A percentile compares a stretch with the other conserved stretches of the same genome.
phyloP scores from a whole-genome alignment of 1,284 basidiomycete species.

The Clitocybe nebularis region DNA sequence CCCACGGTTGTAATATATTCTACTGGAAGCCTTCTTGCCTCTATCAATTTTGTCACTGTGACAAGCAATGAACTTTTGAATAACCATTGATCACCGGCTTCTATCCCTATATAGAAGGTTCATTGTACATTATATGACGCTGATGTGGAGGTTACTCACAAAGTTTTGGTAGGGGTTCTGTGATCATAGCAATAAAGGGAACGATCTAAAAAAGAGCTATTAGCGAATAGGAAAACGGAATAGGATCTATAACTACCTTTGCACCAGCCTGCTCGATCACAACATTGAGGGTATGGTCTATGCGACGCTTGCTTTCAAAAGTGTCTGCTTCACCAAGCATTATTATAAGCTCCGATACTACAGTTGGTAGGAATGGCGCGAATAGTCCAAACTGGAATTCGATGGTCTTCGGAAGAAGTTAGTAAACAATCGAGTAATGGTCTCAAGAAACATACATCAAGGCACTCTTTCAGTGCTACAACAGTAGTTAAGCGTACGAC shows the following conservation, averaged over 20 bases:
- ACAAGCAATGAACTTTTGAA: conserved; percentile 76
- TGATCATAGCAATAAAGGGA: conserved; percentile 65
- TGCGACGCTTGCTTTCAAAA: conserved; percentile 73
- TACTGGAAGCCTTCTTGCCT: conserved; percentile 34
- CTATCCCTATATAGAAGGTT: conserved; percentile 45
- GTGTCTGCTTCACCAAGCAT: conserved; percentile 77
- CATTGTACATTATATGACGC: not conserved
- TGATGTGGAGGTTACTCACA: conserved; percentile 48
- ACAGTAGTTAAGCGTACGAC: conserved; percentile 84
- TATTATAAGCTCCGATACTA: conserved; percentile 58
- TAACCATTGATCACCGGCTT: conserved; percentile 70
- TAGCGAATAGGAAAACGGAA: conserved; percentile 1
- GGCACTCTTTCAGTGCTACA: conserved; percentile 70
- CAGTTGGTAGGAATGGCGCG: conserved; percentile 52
- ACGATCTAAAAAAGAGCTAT: conserved; percentile 48
- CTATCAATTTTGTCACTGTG: conserved; percentile 70
- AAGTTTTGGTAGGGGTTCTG: conserved; percentile 66
- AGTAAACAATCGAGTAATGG: no score
- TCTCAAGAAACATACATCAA: conserved; percentile 86
- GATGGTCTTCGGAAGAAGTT: conserved; percentile 44
- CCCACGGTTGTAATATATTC: conserved; percentile 1
- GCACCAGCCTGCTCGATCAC: conserved; percentile 68
- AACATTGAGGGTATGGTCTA: conserved; percentile 67
- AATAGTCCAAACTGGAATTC: conserved; percentile 58
- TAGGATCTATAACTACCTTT: conserved; percentile 39